These are phyloP conservation scores for Moesziomyces globuligerus DNA, from an alignment of 1,284 basidiomycete genomes.

Conservation along the genomic window DNA sequence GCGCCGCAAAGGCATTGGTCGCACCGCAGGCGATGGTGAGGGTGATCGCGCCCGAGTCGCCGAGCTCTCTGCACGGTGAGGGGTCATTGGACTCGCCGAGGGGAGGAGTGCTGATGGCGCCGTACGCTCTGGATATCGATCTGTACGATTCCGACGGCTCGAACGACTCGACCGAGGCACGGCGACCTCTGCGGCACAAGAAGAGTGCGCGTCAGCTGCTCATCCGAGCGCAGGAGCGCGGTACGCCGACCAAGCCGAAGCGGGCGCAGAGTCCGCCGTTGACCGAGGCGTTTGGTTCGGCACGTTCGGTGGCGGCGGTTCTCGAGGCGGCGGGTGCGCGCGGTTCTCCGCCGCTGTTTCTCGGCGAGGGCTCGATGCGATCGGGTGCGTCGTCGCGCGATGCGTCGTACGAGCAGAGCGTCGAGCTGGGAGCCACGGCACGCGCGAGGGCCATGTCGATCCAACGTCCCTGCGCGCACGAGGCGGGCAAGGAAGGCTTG, in stretches of 20 bases:
- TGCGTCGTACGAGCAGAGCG: slow-evolving; percentile 21
- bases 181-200: slow-evolving; percentile 31
- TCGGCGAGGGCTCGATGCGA: slow-evolving; percentile 32
- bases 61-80: slow-evolving; percentile 3
- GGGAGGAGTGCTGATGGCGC: slow-evolving; percentile 7
- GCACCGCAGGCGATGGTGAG: slow-evolving; percentile 32
- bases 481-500: slow-evolving; percentile 24
- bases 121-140: slow-evolving; percentile 35
- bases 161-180: slow-evolving; percentile 15
- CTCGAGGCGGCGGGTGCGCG: slow-evolving; percentile 29
- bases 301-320: slow-evolving; percentile 32
- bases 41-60: slow-evolving; percentile 18
- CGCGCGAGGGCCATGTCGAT: slow-evolving; percentile 18
- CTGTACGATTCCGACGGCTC: slow-evolving; percentile 43
- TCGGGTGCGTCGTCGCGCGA: slow-evolving; percentile 25
- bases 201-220: slow-evolving; percentile 55
- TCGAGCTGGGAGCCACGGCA: slow-evolving; percentile 11
- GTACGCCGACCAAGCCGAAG: slow-evolving; percentile 56
- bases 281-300: slow-evolving; percentile 33
- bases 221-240: slow-evolving; percentile 56
- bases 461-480: slow-evolving; percentile 20
- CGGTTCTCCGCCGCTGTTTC: slow-evolving; percentile 30
- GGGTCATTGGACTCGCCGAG: slow-evolving; percentile 17
- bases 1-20: too few relatives aligned
- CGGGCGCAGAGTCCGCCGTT: slow-evolving; percentile 51